phyloP scores from a whole-genome alignment of 805 yeast species.

The Cyberlindnera amylophila region DNA sequence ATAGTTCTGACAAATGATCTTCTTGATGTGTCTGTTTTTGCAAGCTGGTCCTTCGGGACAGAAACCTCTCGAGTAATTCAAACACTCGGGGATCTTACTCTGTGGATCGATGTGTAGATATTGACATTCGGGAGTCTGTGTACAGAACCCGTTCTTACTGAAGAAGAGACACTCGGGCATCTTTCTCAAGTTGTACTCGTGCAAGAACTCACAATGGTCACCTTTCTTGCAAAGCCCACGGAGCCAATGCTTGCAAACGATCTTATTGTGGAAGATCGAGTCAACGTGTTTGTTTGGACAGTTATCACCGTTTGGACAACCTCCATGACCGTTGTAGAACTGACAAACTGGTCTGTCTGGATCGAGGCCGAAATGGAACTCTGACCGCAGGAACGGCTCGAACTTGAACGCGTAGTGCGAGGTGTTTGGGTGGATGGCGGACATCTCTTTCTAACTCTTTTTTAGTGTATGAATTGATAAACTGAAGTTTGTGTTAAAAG shows the following conservation, averaged over 20 bases:
- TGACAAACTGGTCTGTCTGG: slow-evolving; percentile 90
- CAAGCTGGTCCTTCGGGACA: slow-evolving; percentile 92
- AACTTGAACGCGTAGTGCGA: slow-evolving; percentile 52
- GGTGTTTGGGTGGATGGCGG: slow-evolving; percentile 38
- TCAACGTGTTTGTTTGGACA: slow-evolving; percentile 87
- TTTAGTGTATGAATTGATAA: neutral
- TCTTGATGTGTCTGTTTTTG: slow-evolving; percentile 72
- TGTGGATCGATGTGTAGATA: slow-evolving; percentile 89
- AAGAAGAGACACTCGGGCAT: slow-evolving; percentile 96
- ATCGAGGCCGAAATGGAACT: slow-evolving; percentile 76
- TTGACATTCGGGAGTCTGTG: slow-evolving; percentile 91
- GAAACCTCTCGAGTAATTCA: slow-evolving; percentile 79
- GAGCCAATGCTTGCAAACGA: slow-evolving; percentile 98
- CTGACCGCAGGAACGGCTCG: slow-evolving; percentile 77
- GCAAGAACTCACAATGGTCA: slow-evolving; percentile 92
- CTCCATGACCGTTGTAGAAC: slow-evolving; percentile 57
- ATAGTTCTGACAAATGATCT: slow-evolving; percentile 71
- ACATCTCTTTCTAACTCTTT: slow-evolving; percentile 24
- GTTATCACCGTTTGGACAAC: slow-evolving; percentile 81
- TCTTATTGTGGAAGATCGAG: slow-evolving; percentile 62
- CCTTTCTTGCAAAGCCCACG: slow-evolving; percentile 96
- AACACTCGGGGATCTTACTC: slow-evolving; percentile 83
- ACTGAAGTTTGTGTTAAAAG: no score
- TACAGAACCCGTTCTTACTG: slow-evolving; percentile 76
- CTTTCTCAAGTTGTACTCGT: slow-evolving; percentile 87